A percentile compares a stretch with the other conserved stretches of the same genome.
Evolutionary conservation across 805 yeast genomes (phyloP).

Genomic region (Barnettozyma salicaria): DNA sequence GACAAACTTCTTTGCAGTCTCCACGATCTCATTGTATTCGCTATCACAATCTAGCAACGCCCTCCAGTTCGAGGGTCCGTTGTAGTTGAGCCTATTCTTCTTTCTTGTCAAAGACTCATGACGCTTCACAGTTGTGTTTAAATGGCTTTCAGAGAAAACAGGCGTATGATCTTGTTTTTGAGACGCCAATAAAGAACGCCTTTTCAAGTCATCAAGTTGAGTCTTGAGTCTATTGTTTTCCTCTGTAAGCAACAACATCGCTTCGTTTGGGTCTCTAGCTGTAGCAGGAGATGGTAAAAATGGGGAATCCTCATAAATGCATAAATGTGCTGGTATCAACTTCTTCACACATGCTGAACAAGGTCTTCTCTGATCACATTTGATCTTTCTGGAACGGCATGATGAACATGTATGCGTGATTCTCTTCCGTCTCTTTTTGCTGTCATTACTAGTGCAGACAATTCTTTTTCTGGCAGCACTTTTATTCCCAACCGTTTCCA

Average conservation of each 20-base stretch:
- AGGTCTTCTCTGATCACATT: conserved; percentile 24
- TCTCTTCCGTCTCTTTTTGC: conserved; percentile 15
- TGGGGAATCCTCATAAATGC: conserved; percentile 26
- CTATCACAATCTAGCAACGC: conserved; percentile 9
- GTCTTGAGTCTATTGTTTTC: conserved; percentile 18
- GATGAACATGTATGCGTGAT: conserved; percentile 19
- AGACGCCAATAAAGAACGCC: not conserved
- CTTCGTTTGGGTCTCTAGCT: conserved; percentile 11
- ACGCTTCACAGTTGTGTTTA: conserved; percentile 6
- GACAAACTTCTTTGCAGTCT: conserved; percentile 12
- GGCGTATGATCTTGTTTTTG: too few relatives aligned
- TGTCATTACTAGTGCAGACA: not conserved
- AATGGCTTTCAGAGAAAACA: too few relatives aligned
- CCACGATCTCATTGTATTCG: conserved; percentile 7
- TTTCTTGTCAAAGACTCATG: conserved; percentile 9
- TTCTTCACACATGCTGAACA: conserved; percentile 23
- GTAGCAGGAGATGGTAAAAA: conserved; percentile 25
- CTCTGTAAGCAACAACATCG: conserved; percentile 9
- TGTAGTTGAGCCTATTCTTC: conserved; percentile 12
- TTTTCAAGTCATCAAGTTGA: conserved; percentile 13
- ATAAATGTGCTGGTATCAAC: conserved; percentile 20
- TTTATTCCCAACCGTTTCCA: too few relatives aligned
- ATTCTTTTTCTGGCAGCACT: too few relatives aligned
- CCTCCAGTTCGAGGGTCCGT: conserved; percentile 23
- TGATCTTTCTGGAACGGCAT: conserved; percentile 21